Evolutionary conservation across 352 stramenopile genomes (phyloP).

Genomic region (Pythium rhizo-oryzae): DNA sequence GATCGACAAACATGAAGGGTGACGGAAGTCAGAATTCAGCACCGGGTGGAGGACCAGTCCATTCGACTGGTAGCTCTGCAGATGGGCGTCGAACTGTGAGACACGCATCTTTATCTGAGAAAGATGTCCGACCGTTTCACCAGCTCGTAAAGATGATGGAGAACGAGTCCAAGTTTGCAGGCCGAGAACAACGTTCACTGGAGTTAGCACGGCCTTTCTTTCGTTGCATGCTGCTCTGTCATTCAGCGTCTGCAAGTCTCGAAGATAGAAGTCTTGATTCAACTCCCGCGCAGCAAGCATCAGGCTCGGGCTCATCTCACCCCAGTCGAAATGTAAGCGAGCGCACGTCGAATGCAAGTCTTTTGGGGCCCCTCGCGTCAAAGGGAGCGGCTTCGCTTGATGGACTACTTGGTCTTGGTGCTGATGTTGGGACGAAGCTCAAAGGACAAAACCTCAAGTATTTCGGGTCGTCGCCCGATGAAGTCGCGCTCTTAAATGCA

Average conservation of each 20-base stretch:
- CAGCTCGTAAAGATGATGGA: conserved; percentile 72
- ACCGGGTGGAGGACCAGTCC: conserved; percentile 1
- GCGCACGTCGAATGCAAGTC: conserved; percentile 31
- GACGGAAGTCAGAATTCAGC: conserved; percentile 6
- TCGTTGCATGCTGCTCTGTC: conserved; percentile 76
- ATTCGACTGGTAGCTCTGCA: conserved; percentile 20
- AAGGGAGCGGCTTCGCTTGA: conserved; percentile 9
- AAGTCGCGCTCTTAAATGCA: conserved; percentile 79
- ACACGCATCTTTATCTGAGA: conserved; percentile 59
- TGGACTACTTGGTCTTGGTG: conserved; percentile 2
- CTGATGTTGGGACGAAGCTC: conserved; percentile 13
- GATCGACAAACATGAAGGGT: conserved; percentile 18
- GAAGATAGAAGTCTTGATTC: conserved; percentile 34
- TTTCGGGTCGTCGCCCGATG: conserved; percentile 82
- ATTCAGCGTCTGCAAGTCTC: conserved; percentile 69
- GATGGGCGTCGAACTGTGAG: conserved; percentile 38
- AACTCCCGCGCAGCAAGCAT: conserved; percentile 5
- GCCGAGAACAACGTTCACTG: conserved; percentile 56
- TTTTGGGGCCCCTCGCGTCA: conserved; percentile 26
- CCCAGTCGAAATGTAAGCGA: conserved; percentile 27
- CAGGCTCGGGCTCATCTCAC: conserved; percentile 9
- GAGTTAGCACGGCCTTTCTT: conserved; percentile 79
- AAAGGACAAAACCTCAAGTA: conserved; percentile 38
- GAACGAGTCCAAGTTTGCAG: conserved; percentile 48
- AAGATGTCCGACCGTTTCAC: conserved; percentile 67